These are phyloP conservation scores for Morella rubra DNA, from an alignment of 306 rosid species.

Conservation along the genomic window DNA sequence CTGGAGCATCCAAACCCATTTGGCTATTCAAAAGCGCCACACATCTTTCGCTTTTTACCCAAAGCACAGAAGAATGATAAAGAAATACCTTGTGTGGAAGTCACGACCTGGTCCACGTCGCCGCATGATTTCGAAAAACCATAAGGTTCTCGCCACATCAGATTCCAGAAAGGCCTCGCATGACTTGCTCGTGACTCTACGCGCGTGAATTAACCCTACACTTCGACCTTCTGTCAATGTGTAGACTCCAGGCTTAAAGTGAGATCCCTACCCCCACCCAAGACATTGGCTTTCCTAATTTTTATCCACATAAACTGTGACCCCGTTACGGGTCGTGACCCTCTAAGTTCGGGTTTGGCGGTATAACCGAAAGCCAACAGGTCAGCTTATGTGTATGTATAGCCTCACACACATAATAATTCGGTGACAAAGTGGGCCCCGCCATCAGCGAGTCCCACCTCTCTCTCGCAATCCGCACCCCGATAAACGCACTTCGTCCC, in stretches of 20 bases:
- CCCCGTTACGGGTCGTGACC: too few species aligned
- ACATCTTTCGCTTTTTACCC: neutral
- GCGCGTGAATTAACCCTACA: neutral
- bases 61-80: neutral
- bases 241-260: neutral
- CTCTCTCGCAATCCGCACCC: neutral
- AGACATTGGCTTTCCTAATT: neutral
- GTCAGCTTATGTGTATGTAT: conserved; percentile 8
- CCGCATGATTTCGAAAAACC: neutral
- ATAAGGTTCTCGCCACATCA: neutral
- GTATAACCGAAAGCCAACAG: conserved; percentile 15
- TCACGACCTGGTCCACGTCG: neutral
- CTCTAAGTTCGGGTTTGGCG: neutral
- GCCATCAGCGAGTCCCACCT: conserved; percentile 7
- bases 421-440: conserved; percentile 39
- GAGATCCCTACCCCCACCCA: neutral
- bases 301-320: neutral
- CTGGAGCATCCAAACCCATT: too few species aligned
- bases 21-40: neutral
- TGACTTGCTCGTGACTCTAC: conserved; percentile 1
- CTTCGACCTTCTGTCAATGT: neutral
- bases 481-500: too few species aligned
- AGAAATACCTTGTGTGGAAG: neutral
- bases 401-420: neutral
- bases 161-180: neutral